These are phyloP conservation scores for Boletus patriciae DNA, from an alignment of 768 basidiomycete genomes.

Conservation along the genomic window DNA sequence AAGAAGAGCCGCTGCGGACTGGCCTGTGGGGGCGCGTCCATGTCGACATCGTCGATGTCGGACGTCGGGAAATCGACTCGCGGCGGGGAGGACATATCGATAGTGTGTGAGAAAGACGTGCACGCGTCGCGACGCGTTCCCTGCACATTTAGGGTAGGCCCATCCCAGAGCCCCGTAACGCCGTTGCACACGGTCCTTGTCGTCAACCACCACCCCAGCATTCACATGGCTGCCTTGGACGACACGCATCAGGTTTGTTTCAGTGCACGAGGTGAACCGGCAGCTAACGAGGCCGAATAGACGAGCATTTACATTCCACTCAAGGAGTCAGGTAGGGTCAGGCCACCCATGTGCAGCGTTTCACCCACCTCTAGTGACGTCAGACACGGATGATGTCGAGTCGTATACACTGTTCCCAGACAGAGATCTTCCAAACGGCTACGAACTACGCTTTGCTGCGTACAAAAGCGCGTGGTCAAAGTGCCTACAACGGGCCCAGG, in stretches of 20 bases:
- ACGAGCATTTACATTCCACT: constrained; percentile 33
- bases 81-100: constrained; percentile 62
- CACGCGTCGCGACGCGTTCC: constrained; percentile 58
- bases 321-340: constrained; percentile 22
- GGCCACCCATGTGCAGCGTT: background rate
- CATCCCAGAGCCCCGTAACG: background rate
- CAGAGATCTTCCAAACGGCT: constrained; percentile 33
- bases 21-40: constrained; percentile 38
- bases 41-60: constrained; percentile 54
- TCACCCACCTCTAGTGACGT: background rate
- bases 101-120: constrained; percentile 10
- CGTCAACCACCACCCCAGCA: background rate
- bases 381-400: constrained; percentile 19
- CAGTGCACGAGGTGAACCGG: background rate
- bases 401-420: constrained; percentile 31
- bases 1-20: constrained; percentile 28
- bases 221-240: constrained; percentile 21
- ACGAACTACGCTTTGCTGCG: constrained; percentile 46
- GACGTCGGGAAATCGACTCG: constrained; percentile 64
- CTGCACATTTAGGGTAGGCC: constrained; percentile 49
- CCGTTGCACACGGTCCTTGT: background rate
- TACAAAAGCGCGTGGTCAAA: constrained; percentile 60
- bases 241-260: constrained; percentile 29
- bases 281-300: constrained; percentile 18
- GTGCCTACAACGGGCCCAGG: constrained; percentile 57